Evolutionary conservation across 2,329 filamentous ascomycete genomes (phyloP).

Genomic region (Fusarium sp.): DNA sequence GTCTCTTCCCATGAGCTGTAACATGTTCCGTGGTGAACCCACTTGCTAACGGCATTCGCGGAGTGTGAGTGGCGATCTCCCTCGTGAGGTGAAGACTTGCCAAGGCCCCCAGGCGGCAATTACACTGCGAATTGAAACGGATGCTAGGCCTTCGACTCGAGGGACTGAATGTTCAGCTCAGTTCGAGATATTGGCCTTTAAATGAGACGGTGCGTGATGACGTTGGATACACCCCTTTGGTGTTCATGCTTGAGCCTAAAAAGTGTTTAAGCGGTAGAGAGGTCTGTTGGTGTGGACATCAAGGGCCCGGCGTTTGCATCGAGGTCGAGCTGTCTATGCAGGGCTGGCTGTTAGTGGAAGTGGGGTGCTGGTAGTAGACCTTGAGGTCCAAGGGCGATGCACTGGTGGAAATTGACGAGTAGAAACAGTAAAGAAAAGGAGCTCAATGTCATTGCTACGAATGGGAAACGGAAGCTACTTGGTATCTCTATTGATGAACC

Average conservation of each 20-base stretch:
- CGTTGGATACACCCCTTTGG: neutral
- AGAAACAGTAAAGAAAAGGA: rapidly evolving
- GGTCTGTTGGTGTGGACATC: neutral
- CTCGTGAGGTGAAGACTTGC: rapidly evolving
- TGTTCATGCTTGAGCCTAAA: rapidly evolving
- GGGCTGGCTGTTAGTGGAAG: neutral
- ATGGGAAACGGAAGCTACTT: rapidly evolving
- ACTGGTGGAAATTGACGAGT: neutral
- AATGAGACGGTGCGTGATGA: neutral
- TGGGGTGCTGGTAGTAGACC: neutral
- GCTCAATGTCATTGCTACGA: rapidly evolving
- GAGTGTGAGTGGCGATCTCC: too few species aligned
- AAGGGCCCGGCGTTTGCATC: too few species aligned
- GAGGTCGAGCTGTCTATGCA: neutral
- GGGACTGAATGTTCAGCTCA: too few species aligned
- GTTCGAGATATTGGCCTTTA: rapidly evolving
- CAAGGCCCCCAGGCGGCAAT: neutral
- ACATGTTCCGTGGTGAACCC: rapidly evolving
- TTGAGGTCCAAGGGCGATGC: rapidly evolving
- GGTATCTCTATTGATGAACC: too few species aligned
- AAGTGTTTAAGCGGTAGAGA: rapidly evolving
- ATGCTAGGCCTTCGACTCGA: too few species aligned
- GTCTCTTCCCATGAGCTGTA: too few species aligned
- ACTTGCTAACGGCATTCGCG: neutral
- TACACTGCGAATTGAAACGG: rapidly evolving